These are phyloP conservation scores for Gentiana macrophylla DNA, from an alignment of 257 asterid genomes.

Conservation along the genomic window DNA sequence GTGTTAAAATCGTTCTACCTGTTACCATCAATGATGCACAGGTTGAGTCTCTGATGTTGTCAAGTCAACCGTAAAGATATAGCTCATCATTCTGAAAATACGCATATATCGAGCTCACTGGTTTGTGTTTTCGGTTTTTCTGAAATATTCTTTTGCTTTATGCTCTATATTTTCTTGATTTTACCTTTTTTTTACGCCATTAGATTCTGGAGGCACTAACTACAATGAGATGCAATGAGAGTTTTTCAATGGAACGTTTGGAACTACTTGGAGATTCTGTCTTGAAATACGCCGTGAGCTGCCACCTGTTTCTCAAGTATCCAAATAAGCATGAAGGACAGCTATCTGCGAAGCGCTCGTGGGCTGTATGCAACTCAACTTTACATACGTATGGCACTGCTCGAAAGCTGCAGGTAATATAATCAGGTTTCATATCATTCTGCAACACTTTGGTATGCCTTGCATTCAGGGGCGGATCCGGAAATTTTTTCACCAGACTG, in stretches of 20 bases:
- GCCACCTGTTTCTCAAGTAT: constrained; percentile 73
- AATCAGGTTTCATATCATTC: background rate
- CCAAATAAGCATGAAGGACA: constrained; percentile 65
- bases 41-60: constrained; percentile 77
- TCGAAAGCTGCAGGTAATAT: constrained; percentile 64
- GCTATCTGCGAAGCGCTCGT: constrained; percentile 40
- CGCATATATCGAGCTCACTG: constrained; percentile 55
- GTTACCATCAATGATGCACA: constrained; percentile 92
- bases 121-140: constrained; percentile 57
- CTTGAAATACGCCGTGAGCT: constrained; percentile 66
- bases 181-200: constrained; percentile 11
- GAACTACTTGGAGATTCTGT: constrained; percentile 95
- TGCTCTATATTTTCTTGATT: constrained; percentile 10
- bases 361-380: constrained; percentile 49
- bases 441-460: background rate
- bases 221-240: constrained; percentile 66
- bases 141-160: background rate
- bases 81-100: constrained; percentile 31
- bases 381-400: constrained; percentile 62
- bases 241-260: constrained; percentile 89
- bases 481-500: too few species aligned
- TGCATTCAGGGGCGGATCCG: too few species aligned
- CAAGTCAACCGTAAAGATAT: constrained; percentile 81
- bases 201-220: constrained; percentile 93
- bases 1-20: constrained; percentile 68